Conservation (phyloP, 2,329 filamentous ascomycete genomes). For the Scorias spongiosa region DNA sequence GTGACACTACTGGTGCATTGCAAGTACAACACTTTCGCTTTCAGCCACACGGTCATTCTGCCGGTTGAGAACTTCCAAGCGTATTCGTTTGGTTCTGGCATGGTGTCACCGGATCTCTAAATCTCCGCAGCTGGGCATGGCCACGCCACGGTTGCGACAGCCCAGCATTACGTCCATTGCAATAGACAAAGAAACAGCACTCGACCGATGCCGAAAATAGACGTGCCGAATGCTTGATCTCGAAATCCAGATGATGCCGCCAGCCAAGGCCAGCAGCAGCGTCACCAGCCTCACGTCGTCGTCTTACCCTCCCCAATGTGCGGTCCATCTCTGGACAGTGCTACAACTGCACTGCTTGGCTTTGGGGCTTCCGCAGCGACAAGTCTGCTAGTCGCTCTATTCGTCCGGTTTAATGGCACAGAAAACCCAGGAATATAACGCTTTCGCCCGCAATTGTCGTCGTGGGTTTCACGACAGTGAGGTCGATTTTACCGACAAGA, state of each 20-base stretch:
- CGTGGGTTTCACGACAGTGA: too few species aligned
- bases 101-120: too few species aligned
- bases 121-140: too few species aligned
- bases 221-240: not conserved
- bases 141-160: not conserved
- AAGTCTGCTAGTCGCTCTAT: not conserved
- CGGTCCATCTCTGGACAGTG: too few species aligned
- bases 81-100: too few species aligned
- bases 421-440: not conserved
- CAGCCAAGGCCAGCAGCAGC: not conserved
- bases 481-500: too few species aligned
- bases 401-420: not conserved
- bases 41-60: too few species aligned
- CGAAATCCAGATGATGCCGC: not conserved
- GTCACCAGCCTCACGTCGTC: not conserved
- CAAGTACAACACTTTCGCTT: too few species aligned
- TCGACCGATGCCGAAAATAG: not conserved
- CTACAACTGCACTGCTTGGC: too few species aligned
- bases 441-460: too few species aligned
- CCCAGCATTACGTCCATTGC: not conserved
- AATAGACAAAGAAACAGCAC: not conserved
- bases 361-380: not conserved
- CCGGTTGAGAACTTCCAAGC: too few species aligned
- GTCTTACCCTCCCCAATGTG: not conserved
- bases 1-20: too few species aligned